Evolutionary conservation across 257 asterid species (phyloP), one percentile per base, ranked within the genome.

Genomic region (Gynochthodes officinalis): DNA sequence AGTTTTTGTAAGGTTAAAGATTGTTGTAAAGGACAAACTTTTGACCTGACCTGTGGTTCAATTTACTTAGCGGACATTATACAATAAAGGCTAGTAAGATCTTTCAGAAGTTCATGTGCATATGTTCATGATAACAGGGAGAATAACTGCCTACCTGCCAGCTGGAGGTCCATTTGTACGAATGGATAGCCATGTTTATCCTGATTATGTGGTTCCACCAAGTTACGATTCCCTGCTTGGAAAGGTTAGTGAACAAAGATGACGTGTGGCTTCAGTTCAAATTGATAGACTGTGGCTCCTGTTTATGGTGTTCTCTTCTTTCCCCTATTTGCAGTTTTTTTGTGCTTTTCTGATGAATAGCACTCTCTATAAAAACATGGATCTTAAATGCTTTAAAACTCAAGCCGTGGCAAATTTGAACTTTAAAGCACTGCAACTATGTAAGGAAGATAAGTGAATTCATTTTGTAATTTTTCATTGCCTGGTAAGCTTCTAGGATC

Each of bases 141-240:
- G 93, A 83, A 86, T 95, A 82, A 95, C 99, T 70, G 44, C 98
- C 58, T 92, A 95, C 80, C 79, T 95, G 86, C 99, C 99, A 58
- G 81, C 98, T 74, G 99, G 99, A 82, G 99, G 99, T 72, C 98
- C 98, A 23, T 95, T 95, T 80, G 97, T 90, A 64, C 86, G 99
- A 73, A 95, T 95, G 99, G 99, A 95, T 81, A 95, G 98, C 90
- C 99, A 95, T 78, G 94, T 95, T 69, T 95, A 95, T 81, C 93
- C 97, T 32, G 98, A 86, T 82, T 95, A 95, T 73, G 98, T 92
- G 86, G 99, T 95, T 76, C 99, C 99, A 70, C 99, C 99, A 43
- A 95, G 96, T 86, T 95, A 95, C 57, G 99, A 95, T 84, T 95
- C 99, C 73, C 87, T 95, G 75, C 94, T 95, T 55, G 99, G 98